Conservation (phyloP, 192 early-diverging fungal species). For the Coemansia sp. region DNA sequence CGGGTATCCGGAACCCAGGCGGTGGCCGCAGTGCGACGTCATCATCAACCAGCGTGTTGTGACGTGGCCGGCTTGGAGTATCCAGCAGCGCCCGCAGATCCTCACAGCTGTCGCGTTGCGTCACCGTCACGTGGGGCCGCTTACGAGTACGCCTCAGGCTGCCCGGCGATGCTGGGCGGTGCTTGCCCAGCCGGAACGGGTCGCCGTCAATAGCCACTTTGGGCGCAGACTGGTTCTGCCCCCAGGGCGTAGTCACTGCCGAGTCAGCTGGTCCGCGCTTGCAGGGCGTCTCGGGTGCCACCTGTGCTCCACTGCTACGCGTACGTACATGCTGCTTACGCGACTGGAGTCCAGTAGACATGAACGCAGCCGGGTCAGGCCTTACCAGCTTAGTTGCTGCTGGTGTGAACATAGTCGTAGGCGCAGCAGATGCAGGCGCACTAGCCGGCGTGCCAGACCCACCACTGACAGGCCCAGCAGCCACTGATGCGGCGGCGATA, state of each 20-base stretch:
- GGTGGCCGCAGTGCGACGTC: constrained; percentile 21
- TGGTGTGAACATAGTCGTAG: constrained; percentile 48
- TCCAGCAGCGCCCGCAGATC: constrained; percentile 23
- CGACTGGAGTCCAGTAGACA: constrained; percentile 52
- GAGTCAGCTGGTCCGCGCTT: constrained; percentile 21
- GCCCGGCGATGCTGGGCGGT: constrained; percentile 45
- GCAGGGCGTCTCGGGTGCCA: constrained; percentile 51
- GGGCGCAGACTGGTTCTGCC: constrained; percentile 4
- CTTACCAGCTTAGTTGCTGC: constrained; percentile 51
- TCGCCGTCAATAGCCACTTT: constrained; percentile 21
- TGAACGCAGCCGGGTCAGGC: constrained; percentile 51
- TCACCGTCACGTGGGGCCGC: constrained; percentile 40
- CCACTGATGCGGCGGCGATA: constrained; percentile 16
- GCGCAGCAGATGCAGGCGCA: constrained; percentile 4
- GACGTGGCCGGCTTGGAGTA: constrained; percentile 44
- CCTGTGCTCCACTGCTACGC: constrained; percentile 23
- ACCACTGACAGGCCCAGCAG: constrained; percentile 28
- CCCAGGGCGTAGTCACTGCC: constrained; percentile 5
- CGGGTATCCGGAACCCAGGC: constrained; percentile 39
- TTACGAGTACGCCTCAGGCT: constrained; percentile 48
- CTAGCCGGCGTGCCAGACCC: constrained; percentile 7
- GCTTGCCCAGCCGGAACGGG: constrained; percentile 46
- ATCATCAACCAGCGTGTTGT: constrained; percentile 53
- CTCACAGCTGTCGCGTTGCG: constrained; percentile 3
- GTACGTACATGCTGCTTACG: constrained; percentile 44